These are phyloP conservation scores for Ogataea ramenticola DNA, from an alignment of 805 yeast genomes.

Conservation along the genomic window DNA sequence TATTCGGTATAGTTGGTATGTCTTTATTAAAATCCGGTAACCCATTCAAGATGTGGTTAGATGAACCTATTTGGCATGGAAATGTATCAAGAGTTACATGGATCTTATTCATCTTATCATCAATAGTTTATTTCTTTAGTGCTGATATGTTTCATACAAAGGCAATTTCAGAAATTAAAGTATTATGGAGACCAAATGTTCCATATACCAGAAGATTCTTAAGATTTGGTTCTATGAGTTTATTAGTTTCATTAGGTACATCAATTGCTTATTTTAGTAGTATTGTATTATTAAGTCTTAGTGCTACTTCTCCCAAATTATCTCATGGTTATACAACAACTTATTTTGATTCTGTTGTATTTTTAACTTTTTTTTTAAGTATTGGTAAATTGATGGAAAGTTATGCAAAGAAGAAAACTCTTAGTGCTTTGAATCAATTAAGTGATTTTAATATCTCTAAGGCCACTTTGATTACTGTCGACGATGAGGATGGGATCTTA, in stretches of 20 bases:
- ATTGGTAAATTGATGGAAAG: slow-evolving; percentile 67
- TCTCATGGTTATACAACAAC: slow-evolving; percentile 48
- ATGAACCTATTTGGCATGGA: slow-evolving; percentile 57
- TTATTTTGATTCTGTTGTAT: slow-evolving; percentile 75
- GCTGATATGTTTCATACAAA: slow-evolving; percentile 68
- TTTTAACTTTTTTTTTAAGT: slow-evolving; percentile 61
- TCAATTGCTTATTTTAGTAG: slow-evolving; percentile 66
- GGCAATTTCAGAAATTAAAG: slow-evolving; percentile 50
- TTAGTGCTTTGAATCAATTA: slow-evolving; percentile 52
- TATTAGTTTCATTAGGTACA: slow-evolving; percentile 68
- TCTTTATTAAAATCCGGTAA: slow-evolving; percentile 35
- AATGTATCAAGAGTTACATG: slow-evolving; percentile 56
- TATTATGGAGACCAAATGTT: slow-evolving; percentile 50
- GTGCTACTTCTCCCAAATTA: slow-evolving; percentile 25
- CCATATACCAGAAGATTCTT: slow-evolving; percentile 50
- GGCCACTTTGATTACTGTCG: slow-evolving; percentile 34
- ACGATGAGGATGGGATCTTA: background rate
- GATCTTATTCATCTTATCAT: slow-evolving; percentile 56
- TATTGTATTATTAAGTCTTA: slow-evolving; percentile 44
- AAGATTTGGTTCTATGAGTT: slow-evolving; percentile 72
- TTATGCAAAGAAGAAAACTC: slow-evolving; percentile 58
- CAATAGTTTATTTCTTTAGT: slow-evolving; percentile 69
- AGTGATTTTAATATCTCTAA: slow-evolving; percentile 41
- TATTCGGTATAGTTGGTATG: slow-evolving; percentile 67
- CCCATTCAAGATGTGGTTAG: slow-evolving; percentile 43